Evolutionary conservation across 2,329 filamentous ascomycete species (phyloP).

Genomic region (Venturia aucupariae): DNA sequence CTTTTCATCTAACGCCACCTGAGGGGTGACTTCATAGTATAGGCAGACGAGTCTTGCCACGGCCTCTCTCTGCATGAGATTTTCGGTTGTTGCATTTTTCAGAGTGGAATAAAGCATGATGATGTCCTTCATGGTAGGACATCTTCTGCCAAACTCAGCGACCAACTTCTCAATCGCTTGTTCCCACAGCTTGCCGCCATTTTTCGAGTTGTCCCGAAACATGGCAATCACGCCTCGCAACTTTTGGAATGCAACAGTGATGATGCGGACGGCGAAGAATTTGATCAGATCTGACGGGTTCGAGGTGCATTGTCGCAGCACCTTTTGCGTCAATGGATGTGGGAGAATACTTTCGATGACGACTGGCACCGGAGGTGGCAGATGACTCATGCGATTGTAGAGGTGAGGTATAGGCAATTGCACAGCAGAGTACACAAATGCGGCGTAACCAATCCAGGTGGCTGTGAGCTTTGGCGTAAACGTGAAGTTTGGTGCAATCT

Average conservation of each 20-base stretch:
- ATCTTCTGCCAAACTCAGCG: constrained; percentile 66
- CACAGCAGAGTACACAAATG: constrained; percentile 76
- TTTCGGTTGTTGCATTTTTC: background rate
- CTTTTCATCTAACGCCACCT: constrained; percentile 69
- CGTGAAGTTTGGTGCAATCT: constrained; percentile 62
- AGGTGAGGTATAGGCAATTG: constrained; percentile 61
- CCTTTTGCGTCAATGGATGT: constrained; percentile 69
- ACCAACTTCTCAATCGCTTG: constrained; percentile 59
- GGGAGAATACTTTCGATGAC: constrained; percentile 83
- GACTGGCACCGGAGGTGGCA: constrained; percentile 70
- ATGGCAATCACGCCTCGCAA: constrained; percentile 54
- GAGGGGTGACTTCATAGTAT: constrained; percentile 79
- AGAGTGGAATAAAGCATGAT: constrained; percentile 29
- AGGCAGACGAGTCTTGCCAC: constrained; percentile 67
- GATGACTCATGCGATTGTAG: constrained; percentile 56
- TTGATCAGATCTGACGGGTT: constrained; percentile 68
- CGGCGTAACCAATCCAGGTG: constrained; percentile 90
- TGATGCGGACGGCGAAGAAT: constrained; percentile 72
- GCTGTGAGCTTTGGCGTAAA: constrained; percentile 88
- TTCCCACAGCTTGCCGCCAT: constrained; percentile 45
- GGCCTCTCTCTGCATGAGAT: constrained; percentile 68
- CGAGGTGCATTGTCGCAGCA: constrained; percentile 67
- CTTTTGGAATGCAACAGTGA: constrained; percentile 73
- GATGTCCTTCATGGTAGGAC: constrained; percentile 74
- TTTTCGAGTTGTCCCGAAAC: constrained; percentile 39